These are phyloP conservation scores for Lupinus albus DNA, from an alignment of 306 rosid species.

Conservation along the genomic window DNA sequence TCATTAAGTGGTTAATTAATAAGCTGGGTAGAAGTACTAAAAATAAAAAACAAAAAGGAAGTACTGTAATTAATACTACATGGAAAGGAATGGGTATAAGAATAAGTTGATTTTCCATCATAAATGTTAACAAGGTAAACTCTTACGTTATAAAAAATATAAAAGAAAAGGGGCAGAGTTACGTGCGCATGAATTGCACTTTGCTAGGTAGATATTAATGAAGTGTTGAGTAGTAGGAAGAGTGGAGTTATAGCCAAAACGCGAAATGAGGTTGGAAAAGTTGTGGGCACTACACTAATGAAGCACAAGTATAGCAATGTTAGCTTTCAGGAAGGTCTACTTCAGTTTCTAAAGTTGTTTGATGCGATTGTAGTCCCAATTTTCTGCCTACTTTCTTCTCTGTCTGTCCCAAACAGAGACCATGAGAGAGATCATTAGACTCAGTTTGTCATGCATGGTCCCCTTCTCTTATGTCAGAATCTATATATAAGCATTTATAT, in stretches of 20 bases:
- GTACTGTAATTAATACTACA: constrained; percentile 45
- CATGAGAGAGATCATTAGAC: constrained; percentile 36
- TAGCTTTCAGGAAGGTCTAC: constrained; percentile 55
- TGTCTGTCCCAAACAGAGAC: constrained; percentile 54
- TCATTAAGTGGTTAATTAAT: too few relatives aligned
- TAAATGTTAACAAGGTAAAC: constrained; percentile 21
- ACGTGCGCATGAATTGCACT: constrained; percentile 36
- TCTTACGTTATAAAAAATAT: too few relatives aligned
- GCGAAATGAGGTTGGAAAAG: constrained; percentile 39
- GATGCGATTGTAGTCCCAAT: constrained; percentile 58
- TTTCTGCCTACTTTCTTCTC: constrained; percentile 54
- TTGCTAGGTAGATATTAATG: constrained; percentile 10
- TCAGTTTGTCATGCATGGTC: constrained; percentile 47
- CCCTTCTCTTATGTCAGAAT: constrained; percentile 50
- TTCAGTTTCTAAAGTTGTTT: constrained; percentile 61
- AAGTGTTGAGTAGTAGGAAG: not conserved
- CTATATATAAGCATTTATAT: constrained; percentile 33
- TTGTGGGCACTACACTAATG: constrained; percentile 31
- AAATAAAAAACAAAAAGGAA: constrained; percentile 32
- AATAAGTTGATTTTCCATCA: constrained; percentile 28
- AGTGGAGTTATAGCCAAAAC: constrained; percentile 44
- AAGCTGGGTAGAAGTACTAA: too few relatives aligned
- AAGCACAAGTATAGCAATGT: constrained; percentile 41
- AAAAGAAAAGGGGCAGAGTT: not conserved
- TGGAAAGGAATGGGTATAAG: constrained; percentile 45